Conservation (phyloP, 495 filamentous ascomycete species). For the Penicillium cinerascens region DNA sequence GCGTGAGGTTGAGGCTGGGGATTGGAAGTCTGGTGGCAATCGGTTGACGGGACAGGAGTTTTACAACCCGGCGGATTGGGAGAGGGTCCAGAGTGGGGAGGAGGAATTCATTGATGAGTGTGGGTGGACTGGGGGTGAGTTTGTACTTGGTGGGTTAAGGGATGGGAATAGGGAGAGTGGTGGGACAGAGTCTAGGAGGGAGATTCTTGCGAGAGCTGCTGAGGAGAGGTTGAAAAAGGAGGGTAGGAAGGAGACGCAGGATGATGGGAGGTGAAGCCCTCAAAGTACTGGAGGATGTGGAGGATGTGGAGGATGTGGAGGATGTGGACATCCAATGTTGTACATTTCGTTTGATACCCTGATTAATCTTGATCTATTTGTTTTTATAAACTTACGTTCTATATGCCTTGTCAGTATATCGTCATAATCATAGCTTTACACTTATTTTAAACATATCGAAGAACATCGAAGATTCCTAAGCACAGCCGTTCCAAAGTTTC, state of each 20-base stretch:
- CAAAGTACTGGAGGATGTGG: too few species aligned
- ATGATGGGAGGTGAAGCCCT: conserved; percentile 24
- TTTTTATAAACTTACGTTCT: background rate
- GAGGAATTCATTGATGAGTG: conserved; percentile 64
- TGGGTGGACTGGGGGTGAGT: conserved; percentile 86
- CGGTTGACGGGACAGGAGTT: conserved; percentile 64
- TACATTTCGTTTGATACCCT: conserved; percentile 1
- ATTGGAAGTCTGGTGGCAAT: conserved; percentile 68
- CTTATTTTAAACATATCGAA: too few species aligned
- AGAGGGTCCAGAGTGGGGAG: conserved; percentile 43
- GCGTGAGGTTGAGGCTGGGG: conserved; percentile 72
- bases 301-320: too few species aligned
- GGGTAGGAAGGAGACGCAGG: conserved; percentile 35
- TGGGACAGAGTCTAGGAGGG: conserved; percentile 53
- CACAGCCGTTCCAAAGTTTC: too few species aligned
- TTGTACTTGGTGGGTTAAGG: conserved; percentile 65
- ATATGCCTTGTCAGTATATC: background rate
- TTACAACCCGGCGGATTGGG: conserved; percentile 62
- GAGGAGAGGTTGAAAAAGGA: conserved; percentile 66
- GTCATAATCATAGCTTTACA: too few species aligned
- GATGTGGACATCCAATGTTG: conserved; percentile 1
- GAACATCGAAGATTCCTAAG: too few species aligned
- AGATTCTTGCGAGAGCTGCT: conserved; percentile 70
- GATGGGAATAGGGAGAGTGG: conserved; percentile 21
- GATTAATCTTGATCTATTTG: background rate